phyloP scores from a whole-genome alignment of 495 filamentous ascomycete species.

The Talaromyces wortmannii region DNA sequence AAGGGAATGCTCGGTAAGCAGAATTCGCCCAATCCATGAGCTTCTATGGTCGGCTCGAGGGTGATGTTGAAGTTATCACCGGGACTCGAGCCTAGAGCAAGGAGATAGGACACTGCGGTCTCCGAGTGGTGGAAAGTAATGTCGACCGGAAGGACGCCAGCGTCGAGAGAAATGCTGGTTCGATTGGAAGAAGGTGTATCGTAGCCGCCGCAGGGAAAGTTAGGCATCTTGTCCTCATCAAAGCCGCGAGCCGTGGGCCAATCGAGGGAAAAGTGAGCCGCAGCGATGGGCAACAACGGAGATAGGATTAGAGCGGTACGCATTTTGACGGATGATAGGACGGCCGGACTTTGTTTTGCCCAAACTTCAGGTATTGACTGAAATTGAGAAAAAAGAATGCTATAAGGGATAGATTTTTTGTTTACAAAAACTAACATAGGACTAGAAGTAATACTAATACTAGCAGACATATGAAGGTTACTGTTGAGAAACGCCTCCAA shows the following conservation, averaged over 20 bases:
- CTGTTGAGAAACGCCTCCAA: too few species aligned
- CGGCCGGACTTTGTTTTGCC: not conserved
- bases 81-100: slow-evolving; percentile 47
- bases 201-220: slow-evolving; percentile 54
- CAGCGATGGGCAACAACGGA: slow-evolving; percentile 28
- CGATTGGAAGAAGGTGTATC: slow-evolving; percentile 40
- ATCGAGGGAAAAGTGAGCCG: slow-evolving; percentile 55
- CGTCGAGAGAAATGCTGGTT: slow-evolving; percentile 39
- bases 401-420: too few species aligned
- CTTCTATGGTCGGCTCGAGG: slow-evolving; percentile 37
- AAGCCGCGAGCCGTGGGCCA: slow-evolving; percentile 51
- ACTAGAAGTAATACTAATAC: too few species aligned
- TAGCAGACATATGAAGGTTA: too few species aligned
- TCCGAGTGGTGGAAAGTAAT: slow-evolving; percentile 50
- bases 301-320: slow-evolving; percentile 17
- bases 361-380: too few species aligned
- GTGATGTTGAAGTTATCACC: slow-evolving; percentile 47
- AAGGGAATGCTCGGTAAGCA: slow-evolving; percentile 44
- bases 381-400: too few species aligned
- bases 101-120: slow-evolving; percentile 47
- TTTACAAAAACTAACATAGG: too few species aligned
- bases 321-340: slow-evolving; percentile 2
- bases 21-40: slow-evolving; percentile 48
- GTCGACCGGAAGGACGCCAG: slow-evolving; percentile 41
- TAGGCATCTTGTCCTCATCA: slow-evolving; percentile 37